phyloP scores from a whole-genome alignment of 208 protist genomes.

The Porcisia hertigi region DNA sequence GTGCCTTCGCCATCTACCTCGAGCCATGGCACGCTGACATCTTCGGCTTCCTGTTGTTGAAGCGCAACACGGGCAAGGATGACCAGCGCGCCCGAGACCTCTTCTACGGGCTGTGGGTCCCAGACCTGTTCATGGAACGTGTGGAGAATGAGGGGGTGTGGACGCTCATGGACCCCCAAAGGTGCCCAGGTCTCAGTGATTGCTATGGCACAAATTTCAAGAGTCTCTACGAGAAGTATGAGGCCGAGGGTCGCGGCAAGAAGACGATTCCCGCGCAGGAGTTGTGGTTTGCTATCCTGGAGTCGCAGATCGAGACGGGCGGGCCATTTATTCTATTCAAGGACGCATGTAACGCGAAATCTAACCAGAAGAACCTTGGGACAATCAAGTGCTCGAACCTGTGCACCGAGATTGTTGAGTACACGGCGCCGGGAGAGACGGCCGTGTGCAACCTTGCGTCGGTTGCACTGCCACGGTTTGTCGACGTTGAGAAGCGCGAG shows the following conservation, averaged over 20 bases:
- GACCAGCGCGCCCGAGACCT: conserved; percentile 98
- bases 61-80: conserved; percentile 98
- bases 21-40: conserved; percentile 99
- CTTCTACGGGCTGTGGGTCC: conserved; percentile 99
- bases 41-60: conserved; percentile 97
- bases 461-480: conserved; percentile 97
- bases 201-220: conserved; percentile 97
- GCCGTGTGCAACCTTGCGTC: conserved; percentile 99
- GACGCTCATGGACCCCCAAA: conserved; percentile 98
- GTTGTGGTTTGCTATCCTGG: conserved; percentile 98
- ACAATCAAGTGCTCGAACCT: conserved; percentile 99
- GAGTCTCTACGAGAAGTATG: conserved; percentile 93
- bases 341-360: conserved; percentile 99
- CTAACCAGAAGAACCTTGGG: conserved; percentile 99
- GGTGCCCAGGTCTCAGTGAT: conserved; percentile 95
- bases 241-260: conserved; percentile 87
- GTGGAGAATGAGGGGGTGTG: conserved; percentile 95
- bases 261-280: conserved; percentile 95
- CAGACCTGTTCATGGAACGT: conserved; percentile 99
- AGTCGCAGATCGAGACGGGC: conserved; percentile 99
- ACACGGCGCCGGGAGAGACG: conserved; percentile 96
- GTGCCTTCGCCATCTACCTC: conserved; percentile 99
- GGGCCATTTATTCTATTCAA: conserved; percentile 99
- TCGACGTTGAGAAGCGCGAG: conserved; percentile 64
- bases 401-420: conserved; percentile 99